Conservation (phyloP, 805 yeast genomes). For the Suhomyces emberorum region DNA sequence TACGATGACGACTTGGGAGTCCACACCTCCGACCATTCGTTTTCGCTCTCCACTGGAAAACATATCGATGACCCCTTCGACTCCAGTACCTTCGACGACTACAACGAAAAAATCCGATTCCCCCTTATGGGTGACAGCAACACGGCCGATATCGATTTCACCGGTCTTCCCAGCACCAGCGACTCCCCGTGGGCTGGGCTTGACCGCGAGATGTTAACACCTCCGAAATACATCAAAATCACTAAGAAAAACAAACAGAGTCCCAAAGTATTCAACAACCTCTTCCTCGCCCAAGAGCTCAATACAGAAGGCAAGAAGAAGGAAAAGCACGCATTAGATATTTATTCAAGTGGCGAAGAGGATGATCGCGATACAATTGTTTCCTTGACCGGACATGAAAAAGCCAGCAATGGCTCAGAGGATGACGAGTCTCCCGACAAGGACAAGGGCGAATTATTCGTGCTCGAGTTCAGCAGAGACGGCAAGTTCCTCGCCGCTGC, state of each 20-base stretch:
- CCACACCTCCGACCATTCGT: not conserved
- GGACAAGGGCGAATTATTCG: constrained; percentile 57
- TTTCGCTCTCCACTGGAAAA: not conserved
- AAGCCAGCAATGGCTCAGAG: constrained; percentile 17
- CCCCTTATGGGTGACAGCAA: not conserved
- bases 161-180: not conserved
- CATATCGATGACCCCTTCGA: not conserved
- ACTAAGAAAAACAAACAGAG: constrained; percentile 46
- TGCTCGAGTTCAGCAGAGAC: constrained; percentile 68
- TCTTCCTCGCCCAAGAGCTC: constrained; percentile 67
- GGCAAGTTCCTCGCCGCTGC: constrained; percentile 85
- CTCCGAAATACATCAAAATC: constrained; percentile 56
- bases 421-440: constrained; percentile 1
- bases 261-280: constrained; percentile 45
- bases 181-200: constrained; percentile 30
- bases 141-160: not conserved
- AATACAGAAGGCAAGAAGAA: constrained; percentile 14
- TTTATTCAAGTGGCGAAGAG: constrained; percentile 7
- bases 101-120: constrained; percentile 2
- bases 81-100: not conserved
- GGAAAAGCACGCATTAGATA: constrained; percentile 2
- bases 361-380: constrained; percentile 13
- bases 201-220: constrained; percentile 39
- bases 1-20: constrained; percentile 21
- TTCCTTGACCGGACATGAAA: constrained; percentile 20